phyloP scores from a whole-genome alignment of 108 stramenopile genomes.

The Stephanodiscus triporus region DNA sequence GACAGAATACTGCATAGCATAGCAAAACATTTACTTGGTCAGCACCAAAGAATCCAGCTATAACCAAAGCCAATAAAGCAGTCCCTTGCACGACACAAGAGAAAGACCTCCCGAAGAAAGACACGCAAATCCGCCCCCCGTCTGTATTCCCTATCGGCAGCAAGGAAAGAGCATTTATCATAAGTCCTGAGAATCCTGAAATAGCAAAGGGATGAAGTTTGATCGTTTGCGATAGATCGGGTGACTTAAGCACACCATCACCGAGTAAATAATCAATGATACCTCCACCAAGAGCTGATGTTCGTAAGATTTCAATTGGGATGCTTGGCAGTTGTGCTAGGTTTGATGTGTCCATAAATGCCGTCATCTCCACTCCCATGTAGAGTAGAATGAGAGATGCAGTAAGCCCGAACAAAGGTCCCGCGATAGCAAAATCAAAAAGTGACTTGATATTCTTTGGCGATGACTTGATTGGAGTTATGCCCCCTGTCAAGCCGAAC shows the following conservation, averaged over 20 bases:
- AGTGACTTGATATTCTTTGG: conserved; percentile 57
- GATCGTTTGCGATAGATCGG: conserved; percentile 44
- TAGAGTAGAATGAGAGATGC: conserved; percentile 52
- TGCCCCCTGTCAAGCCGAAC: conserved; percentile 54
- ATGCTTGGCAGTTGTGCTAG: conserved; percentile 49
- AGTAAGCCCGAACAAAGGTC: conserved; percentile 52
- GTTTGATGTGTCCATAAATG: conserved; percentile 46
- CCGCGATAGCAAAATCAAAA: conserved; percentile 70
- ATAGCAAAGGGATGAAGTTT: conserved; percentile 66
- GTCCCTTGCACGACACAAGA: conserved; percentile 60
- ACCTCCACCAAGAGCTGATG: conserved; percentile 60
- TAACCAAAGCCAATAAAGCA: conserved; percentile 44
- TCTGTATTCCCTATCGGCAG: conserved; percentile 80
- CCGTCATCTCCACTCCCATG: conserved; percentile 52
- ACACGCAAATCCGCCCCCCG: conserved; percentile 67
- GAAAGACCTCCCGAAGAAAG: conserved; percentile 75
- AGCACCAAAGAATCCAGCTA: conserved; percentile 67
- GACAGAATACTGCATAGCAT: conserved; percentile 55
- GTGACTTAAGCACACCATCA: conserved; percentile 46
- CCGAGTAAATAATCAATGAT: conserved; percentile 58
- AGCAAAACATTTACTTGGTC: conserved; percentile 62
- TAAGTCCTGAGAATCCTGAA: conserved; percentile 57
- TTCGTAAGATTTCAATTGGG: conserved; percentile 50
- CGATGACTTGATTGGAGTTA: conserved; percentile 55
- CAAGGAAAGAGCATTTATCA: conserved; percentile 59